phyloP scores from a whole-genome alignment of 768 basidiomycete species.

The Phanerodontia chrysosporium region DNA sequence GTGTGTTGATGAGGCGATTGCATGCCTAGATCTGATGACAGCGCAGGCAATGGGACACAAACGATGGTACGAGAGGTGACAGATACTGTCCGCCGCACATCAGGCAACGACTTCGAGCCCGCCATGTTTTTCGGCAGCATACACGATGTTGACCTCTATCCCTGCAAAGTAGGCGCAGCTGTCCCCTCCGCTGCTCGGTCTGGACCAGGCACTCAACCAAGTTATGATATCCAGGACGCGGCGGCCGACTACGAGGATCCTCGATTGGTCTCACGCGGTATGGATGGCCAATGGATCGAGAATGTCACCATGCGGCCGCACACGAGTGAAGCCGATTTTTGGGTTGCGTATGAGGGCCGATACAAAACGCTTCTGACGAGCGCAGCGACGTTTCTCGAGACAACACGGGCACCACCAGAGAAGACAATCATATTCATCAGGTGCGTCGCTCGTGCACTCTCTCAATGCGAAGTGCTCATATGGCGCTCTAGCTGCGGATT shows the following conservation, averaged over 20 bases:
- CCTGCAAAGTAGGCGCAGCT: not conserved
- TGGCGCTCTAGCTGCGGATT: slow-evolving; percentile 71
- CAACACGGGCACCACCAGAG: not conserved
- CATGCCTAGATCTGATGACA: not conserved
- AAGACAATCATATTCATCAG: slow-evolving; percentile 85
- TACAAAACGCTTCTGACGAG: not conserved
- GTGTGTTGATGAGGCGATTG: not conserved
- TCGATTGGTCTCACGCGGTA: not conserved
- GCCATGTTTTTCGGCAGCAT: slow-evolving; percentile 31
- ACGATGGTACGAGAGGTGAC: not conserved
- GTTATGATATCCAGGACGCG: not conserved
- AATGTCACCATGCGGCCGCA: not conserved
- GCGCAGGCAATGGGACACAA: not conserved
- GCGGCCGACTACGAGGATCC: not conserved
- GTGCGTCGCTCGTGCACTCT: slow-evolving; percentile 29
- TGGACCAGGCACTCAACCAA: not conserved
- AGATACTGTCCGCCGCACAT: not conserved
- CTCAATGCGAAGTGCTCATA: no score
- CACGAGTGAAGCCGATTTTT: not conserved
- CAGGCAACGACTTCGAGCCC: not conserved
- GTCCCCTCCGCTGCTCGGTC: no score
- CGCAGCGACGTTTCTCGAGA: not conserved
- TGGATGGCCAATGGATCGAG: slow-evolving; percentile 2
- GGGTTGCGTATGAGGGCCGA: not conserved
- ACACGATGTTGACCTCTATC: not conserved